Percentiles rank a stretch among this genome's conserved stretches.
Conservation (phyloP, 495 filamentous ascomycete genomes). For the Penicillium antarcticum region DNA sequence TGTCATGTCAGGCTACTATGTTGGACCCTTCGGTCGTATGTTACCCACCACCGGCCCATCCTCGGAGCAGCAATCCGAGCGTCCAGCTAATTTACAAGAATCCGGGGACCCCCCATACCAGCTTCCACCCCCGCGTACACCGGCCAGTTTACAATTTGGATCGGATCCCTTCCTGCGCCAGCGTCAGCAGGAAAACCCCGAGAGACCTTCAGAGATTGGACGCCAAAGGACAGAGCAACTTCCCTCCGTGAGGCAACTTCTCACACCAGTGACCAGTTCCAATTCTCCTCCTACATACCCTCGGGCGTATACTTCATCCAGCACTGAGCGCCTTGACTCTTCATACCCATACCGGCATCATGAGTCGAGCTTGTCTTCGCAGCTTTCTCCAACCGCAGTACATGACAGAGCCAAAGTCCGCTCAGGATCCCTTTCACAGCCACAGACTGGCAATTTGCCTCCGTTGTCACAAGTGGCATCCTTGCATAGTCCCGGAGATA, state of each 20-base stretch:
- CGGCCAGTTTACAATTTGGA: constrained; percentile 40
- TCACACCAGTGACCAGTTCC: constrained; percentile 36
- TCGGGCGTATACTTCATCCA: constrained; percentile 20
- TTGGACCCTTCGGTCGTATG: constrained; percentile 50
- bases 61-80: constrained; percentile 29
- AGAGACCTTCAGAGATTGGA: constrained; percentile 16
- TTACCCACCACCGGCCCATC: constrained; percentile 32
- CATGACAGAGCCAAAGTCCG: constrained; percentile 21
- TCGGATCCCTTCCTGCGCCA: constrained; percentile 38
- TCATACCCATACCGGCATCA: constrained; percentile 20
- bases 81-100: constrained; percentile 34
- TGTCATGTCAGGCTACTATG: constrained; percentile 44
- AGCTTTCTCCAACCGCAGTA: constrained; percentile 8
- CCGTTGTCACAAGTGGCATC: constrained; percentile 31
- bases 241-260: constrained; percentile 47
- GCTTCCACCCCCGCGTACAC: constrained; percentile 48
- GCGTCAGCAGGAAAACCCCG: constrained; percentile 27
- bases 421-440: constrained; percentile 21
- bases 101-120: constrained; percentile 42
- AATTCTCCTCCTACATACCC: constrained; percentile 33
- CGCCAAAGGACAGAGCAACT: constrained; percentile 32
- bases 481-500: constrained; percentile 17
- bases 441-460: constrained; percentile 26
- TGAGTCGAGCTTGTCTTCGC: constrained; percentile 14
- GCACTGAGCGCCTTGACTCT: constrained; percentile 16